Evolutionary conservation across 495 filamentous ascomycete species (phyloP).

Genomic region (Daldinia grandis): DNA sequence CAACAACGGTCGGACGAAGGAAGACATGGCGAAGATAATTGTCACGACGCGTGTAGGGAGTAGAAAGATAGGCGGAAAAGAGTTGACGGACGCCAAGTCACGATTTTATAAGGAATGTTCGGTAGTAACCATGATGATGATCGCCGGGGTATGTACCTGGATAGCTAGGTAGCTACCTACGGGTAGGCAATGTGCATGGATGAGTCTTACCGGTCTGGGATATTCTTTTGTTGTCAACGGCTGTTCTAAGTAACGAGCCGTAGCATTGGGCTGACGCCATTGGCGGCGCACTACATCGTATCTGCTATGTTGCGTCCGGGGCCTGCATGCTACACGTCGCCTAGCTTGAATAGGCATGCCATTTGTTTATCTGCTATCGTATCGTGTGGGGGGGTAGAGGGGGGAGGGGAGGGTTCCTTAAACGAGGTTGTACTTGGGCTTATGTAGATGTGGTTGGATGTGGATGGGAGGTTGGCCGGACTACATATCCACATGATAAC

Average conservation of each 20-base stretch:
- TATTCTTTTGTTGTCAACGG: conserved; percentile 17
- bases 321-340: conserved; percentile 1
- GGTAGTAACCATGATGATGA: neutral
- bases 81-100: neutral
- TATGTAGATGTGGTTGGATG: too few species aligned
- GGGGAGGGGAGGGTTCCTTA: too few species aligned
- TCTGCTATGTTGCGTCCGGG: conserved; percentile 20
- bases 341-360: conserved; percentile 38
- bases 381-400: conserved; percentile 39
- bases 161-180: too few species aligned
- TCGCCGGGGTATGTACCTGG: conserved; percentile 16
- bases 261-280: conserved; percentile 34
- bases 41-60: conserved; percentile 17
- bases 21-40: conserved; percentile 35
- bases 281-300: conserved; percentile 25
- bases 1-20: conserved; percentile 35
- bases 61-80: neutral
- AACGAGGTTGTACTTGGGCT: neutral
- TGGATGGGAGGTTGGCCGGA: neutral
- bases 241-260: conserved; percentile 28
- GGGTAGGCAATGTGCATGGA: conserved; percentile 17
- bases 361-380: conserved; percentile 31
- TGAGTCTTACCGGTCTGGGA: conserved; percentile 23
- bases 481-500: neutral
- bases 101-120: conserved; percentile 28